A percentile compares a stretch with the other conserved stretches of the same genome.
Evolutionary conservation across 2,329 filamentous ascomycete species (phyloP).

Genomic region (Chrysosporium queenslandicum): DNA sequence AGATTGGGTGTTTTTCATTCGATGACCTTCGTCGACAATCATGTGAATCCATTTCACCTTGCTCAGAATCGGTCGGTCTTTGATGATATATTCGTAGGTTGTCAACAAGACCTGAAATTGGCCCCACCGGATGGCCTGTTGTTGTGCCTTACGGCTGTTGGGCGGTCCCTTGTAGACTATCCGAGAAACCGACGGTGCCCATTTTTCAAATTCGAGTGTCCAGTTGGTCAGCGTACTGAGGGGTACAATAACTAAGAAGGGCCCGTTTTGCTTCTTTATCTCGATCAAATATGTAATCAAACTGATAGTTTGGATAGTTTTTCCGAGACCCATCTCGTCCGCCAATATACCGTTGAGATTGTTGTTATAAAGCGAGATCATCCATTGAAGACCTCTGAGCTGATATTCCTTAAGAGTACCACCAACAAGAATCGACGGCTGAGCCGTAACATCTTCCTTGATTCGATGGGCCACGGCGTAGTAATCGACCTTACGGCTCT

Average conservation of each 20-base stretch:
- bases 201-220: constrained; percentile 98
- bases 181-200: constrained; percentile 76
- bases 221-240: constrained; percentile 96
- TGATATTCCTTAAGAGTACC: constrained; percentile 95
- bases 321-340: constrained; percentile 99
- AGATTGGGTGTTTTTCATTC: constrained; percentile 97
- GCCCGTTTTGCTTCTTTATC: constrained; percentile 81
- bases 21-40: constrained; percentile 98
- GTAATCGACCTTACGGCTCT: constrained; percentile 84
- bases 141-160: constrained; percentile 73
- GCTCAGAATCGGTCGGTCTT: constrained; percentile 85
- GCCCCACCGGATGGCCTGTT: constrained; percentile 87
- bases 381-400: constrained; percentile 97
- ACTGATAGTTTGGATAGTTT: constrained; percentile 98
- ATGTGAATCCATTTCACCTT: constrained; percentile 99
- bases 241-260: constrained; percentile 92
- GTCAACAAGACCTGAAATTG: constrained; percentile 94
- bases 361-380: constrained; percentile 99
- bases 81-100: constrained; percentile 99
- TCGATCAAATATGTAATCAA: constrained; percentile 96
- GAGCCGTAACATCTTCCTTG: constrained; percentile 78
- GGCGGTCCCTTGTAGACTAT: constrained; percentile 97
- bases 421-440: constrained; percentile 79
- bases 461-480: constrained; percentile 95
- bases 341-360: constrained; percentile 97